A percentile compares a stretch with the other conserved stretches of the same genome.
These are phyloP conservation scores for Oryza nivara DNA, from an alignment of 176 grass and related monocot genomes.

Conservation along the genomic window DNA sequence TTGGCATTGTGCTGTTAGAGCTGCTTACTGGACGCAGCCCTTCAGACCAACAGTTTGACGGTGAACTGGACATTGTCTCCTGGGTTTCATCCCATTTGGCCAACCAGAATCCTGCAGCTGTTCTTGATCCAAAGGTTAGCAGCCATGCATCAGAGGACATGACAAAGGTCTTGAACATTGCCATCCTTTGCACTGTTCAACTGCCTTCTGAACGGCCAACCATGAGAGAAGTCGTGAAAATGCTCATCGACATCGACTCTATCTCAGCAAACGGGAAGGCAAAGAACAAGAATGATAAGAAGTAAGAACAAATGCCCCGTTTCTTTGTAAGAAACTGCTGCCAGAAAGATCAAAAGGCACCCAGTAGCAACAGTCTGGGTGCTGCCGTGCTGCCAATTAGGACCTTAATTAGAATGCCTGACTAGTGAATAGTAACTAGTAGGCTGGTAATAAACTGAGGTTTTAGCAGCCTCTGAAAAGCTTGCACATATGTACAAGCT, in stretches of 20 bases:
- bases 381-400: constrained; percentile 32
- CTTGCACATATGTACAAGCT: constrained; percentile 24
- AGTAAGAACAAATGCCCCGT: neutral
- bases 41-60: constrained; percentile 44
- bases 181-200: constrained; percentile 52
- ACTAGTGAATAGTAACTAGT: constrained; percentile 23
- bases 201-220: constrained; percentile 49
- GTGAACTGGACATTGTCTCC: constrained; percentile 49
- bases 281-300: constrained; percentile 46
- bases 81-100: constrained; percentile 51
- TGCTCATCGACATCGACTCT: constrained; percentile 67
- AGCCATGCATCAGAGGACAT: constrained; percentile 57
- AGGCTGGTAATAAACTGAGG: constrained; percentile 32
- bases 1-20: constrained; percentile 66
- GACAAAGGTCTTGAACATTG: constrained; percentile 63
- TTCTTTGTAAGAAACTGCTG: constrained; percentile 30
- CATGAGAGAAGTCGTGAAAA: constrained; percentile 80
- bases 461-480: constrained; percentile 35
- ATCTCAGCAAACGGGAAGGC: constrained; percentile 3
- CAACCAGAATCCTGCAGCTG: constrained; percentile 40
- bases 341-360: constrained; percentile 13
- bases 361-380: constrained; percentile 19
- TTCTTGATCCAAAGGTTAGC: constrained; percentile 56
- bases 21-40: constrained; percentile 64
- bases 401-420: constrained; percentile 7